These are phyloP conservation scores for Erucastrum elatum DNA, from an alignment of 345 rosid genomes.

Conservation along the genomic window DNA sequence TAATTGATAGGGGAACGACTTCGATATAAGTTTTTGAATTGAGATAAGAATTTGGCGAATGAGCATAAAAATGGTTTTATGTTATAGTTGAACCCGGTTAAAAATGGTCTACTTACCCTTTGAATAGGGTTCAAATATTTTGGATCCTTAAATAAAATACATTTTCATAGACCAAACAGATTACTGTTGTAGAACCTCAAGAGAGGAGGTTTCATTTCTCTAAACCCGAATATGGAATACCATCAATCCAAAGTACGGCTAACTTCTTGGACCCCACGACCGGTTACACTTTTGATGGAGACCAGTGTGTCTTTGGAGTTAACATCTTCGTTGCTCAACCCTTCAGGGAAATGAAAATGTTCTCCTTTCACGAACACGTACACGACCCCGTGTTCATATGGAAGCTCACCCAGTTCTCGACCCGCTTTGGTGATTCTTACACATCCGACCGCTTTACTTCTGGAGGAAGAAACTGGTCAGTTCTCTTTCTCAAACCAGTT, in stretches of 20 bases:
- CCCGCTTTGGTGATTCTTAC: not conserved
- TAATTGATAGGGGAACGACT: no score
- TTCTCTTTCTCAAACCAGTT: not conserved
- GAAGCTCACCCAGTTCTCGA: slow-evolving; percentile 11
- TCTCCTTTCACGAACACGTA: not conserved
- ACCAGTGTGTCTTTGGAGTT: slow-evolving; percentile 12
- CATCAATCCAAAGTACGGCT: not conserved
- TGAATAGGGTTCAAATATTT: no score
- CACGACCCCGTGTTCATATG: not conserved
- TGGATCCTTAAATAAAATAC: not conserved
- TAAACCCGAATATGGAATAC: not conserved
- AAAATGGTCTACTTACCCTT: no score
- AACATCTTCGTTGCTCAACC: slow-evolving; percentile 16
- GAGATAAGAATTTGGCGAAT: no score
- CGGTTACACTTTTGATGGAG: not conserved
- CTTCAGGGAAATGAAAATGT: not conserved
- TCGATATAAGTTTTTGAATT: no score
- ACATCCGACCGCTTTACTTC: slow-evolving; percentile 5
- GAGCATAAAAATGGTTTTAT: no score
- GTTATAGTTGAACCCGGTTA: no score
- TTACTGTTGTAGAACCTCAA: not conserved
- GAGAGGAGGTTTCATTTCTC: not conserved
- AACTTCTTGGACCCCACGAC: not conserved
- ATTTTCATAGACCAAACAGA: no score
- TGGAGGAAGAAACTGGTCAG: slow-evolving; percentile 21